Base-by-base conservation (phyloP, 78 protist species). In the Dictyostelium firmibasis region DNA sequence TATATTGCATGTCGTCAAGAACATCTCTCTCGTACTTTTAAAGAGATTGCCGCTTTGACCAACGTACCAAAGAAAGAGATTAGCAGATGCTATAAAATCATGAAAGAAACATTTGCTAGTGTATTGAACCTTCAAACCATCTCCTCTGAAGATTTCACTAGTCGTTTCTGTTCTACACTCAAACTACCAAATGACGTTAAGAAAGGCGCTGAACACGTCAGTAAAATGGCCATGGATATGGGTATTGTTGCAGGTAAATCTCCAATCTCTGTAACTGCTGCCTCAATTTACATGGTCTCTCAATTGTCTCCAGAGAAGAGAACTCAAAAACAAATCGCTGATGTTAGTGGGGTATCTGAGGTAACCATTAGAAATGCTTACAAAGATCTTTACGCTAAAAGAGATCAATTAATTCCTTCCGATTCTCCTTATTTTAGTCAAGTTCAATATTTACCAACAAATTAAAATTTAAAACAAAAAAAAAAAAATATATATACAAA, bases 191-290 rank as follows among this genome's bases (percentile, higher is more conserved):
- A n/a, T 44, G 94, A 89, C 1, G 87, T 89, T 1, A 89, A 89
- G 23, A 81, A 70, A 18, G 81, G 82, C 6, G 86, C 94, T 31
- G 94, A 89, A 35, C 74, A 81, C 25, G 94, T 89, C 13, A 79
- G 86, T 20, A 83, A 84, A 67, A 70, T 85, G 35, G 94, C 94
- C 0, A 75, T 57, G 53, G 94, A 89, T 36, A 10, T 89, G 86
- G 94, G 94, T 18, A 89, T 89, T 20, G 94, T 89, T 35, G 86
- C 94, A 23, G 94, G 94, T 81, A 89, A 89, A 38, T 62, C 77
- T 11, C 94, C 94, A 69, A 78, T 89, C 76, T 89, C 94, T 81
- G 94, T 89, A 11, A 81, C 94, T 20, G 94, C 94, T 25, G 94
- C 94, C 4, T 11, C 50, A 9, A 89, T 89, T 23, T 89, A 89